Evolutionary conservation across 345 rosid species (phyloP), one percentile per base, ranked within the genome.

Genomic region (Lenwebbia sp.): DNA sequence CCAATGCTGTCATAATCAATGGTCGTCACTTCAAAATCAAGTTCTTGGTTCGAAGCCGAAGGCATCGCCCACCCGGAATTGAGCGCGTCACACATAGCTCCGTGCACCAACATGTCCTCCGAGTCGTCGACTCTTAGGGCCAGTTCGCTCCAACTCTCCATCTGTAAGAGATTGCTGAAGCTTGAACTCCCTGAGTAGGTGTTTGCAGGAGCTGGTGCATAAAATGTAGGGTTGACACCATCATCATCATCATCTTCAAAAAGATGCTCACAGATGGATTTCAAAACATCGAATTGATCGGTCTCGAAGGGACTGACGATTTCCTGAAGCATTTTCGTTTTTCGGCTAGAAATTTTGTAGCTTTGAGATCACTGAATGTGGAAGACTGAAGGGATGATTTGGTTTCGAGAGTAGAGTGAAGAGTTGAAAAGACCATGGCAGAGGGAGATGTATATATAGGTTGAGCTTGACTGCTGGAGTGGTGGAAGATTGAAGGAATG

Each of bases 121-220:
- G 86, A 89, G 28, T 91, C 90, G 44, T 91, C 85, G n/a, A 85
- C 84, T 85, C 88, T 76, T 14, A 90, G 83, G 2, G 89, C 90
- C 85, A 91, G 82, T 17, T 90, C 89, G 52, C 92, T 89, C 92
- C 93, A 90, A 25, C 83, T 91, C 21, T 90, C 92, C 7, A 87
- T 76, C 19, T 83, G 83, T 76, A 86, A 87, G 87, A 89, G 55
- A 56, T 89, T 86, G 83, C 86, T 56, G 60, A 90, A 90, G 87
- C 93, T 91, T 33, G 91, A 65, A 47, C 83, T 89, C 90, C 93
- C 15, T 17, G 81, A 30, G 76, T 33, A 65, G 1, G 40, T 33
- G 6, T 17, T 65, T 2, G 76, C 1, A 17, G 76, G 44, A 65
- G 76, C 33, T 65, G 76, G 76, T 33, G 44, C 44, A 33, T 65